Evolutionary conservation across 441 rosid species (phyloP).

Genomic region (Populus trichocarpa): DNA sequence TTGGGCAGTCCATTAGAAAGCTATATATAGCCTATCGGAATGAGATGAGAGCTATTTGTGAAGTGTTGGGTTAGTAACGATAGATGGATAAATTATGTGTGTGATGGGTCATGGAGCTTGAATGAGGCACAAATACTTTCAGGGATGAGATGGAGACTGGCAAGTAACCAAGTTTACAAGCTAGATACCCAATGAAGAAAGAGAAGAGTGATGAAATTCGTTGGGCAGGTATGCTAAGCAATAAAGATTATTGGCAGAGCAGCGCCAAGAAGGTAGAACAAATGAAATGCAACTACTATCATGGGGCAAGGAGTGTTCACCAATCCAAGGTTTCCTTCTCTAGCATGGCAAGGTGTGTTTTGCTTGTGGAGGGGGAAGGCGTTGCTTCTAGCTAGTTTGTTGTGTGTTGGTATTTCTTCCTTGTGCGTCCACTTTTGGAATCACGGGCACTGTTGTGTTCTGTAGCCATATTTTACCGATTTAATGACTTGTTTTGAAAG

Average conservation of each 20-base stretch:
- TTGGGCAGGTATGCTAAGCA: neutral
- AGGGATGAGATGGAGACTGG: neutral
- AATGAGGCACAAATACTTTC: too few relatives aligned
- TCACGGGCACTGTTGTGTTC: neutral
- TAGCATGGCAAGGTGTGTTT: neutral
- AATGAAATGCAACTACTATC: neutral
- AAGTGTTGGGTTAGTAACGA: too few relatives aligned
- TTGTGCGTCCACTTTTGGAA: too few relatives aligned
- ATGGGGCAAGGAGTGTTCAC: neutral
- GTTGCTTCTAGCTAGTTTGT: slow-evolving; percentile 8
- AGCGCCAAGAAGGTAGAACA: neutral
- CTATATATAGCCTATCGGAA: too few relatives aligned
- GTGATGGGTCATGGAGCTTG: too few relatives aligned
- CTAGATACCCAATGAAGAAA: neutral
- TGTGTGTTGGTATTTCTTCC: neutral
- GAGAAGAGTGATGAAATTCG: neutral
- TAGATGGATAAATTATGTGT: too few relatives aligned
- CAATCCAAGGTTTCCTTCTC: neutral
- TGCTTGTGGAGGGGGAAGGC: slow-evolving; percentile 5
- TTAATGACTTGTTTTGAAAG: neutral
- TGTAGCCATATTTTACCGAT: neutral
- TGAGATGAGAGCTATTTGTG: too few relatives aligned
- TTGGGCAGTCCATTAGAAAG: too few relatives aligned
- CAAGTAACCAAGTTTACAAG: neutral
- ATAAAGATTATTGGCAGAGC: neutral